These are phyloP conservation scores for Colletotrichum tropicale DNA, from an alignment of 2,329 filamentous ascomycete species.

Conservation along the genomic window DNA sequence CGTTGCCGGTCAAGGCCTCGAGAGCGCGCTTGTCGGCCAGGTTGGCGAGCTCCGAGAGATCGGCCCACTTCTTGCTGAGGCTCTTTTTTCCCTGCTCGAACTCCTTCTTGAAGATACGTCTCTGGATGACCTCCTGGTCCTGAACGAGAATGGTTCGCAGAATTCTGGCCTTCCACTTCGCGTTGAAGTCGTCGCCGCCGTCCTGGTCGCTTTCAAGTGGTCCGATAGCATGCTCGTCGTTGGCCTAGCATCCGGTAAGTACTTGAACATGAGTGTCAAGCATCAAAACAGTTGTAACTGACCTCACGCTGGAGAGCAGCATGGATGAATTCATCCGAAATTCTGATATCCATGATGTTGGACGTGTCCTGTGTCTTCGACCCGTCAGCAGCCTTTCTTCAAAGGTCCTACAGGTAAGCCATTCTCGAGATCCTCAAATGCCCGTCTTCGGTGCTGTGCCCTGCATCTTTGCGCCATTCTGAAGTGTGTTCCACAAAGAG, in stretches of 20 bases:
- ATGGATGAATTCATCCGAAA: background rate
- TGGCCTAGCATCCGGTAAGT: background rate
- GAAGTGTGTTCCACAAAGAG: background rate
- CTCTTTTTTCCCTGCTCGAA: background rate
- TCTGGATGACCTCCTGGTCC: background rate
- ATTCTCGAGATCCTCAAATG: background rate
- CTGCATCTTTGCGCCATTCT: slow-evolving; percentile 1
- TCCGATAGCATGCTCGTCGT: background rate
- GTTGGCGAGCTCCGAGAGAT: background rate
- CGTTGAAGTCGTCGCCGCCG: background rate
- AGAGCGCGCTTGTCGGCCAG: background rate
- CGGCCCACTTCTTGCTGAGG: background rate
- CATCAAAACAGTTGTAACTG: background rate
- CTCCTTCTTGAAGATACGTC: background rate
- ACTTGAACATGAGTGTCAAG: background rate
- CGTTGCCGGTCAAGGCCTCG: background rate
- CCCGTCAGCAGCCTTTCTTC: slow-evolving; percentile 1
- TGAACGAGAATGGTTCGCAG: background rate
- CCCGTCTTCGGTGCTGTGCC: background rate
- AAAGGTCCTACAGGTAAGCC: slow-evolving; percentile 7
- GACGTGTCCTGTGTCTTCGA: background rate
- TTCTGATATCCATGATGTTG: background rate
- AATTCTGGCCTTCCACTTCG: background rate
- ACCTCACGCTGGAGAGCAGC: background rate
- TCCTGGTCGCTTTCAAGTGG: background rate